Percentiles rank a stretch among this genome's conserved stretches.
Conservation (phyloP, 208 protist genomes). For the Leishmania mexicana region DNA sequence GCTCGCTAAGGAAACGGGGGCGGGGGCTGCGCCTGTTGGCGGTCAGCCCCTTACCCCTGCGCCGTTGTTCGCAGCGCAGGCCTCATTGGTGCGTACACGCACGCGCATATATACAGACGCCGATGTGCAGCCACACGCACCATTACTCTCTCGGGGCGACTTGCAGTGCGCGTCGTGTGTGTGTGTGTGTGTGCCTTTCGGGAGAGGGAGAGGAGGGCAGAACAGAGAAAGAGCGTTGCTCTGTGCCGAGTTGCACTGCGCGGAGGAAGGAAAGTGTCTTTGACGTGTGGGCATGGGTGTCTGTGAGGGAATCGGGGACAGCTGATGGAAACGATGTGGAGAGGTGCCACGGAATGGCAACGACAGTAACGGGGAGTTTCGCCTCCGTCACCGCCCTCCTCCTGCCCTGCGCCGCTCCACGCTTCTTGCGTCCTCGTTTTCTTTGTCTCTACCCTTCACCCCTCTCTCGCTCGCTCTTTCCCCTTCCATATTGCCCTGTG, state of each 20-base stretch:
- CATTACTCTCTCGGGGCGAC: not conserved
- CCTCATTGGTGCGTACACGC: not conserved
- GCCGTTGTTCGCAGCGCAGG: not conserved
- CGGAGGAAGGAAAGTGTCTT: not conserved
- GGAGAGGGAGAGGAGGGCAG: not conserved
- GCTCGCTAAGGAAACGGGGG: not conserved
- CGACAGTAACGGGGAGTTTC: not conserved
- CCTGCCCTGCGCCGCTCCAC: not conserved
- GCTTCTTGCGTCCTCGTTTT: not conserved
- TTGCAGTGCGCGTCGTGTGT: not conserved
- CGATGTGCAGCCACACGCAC: not conserved
- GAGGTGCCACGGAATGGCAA: not conserved
- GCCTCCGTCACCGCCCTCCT: not conserved
- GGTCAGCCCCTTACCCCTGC: not conserved
- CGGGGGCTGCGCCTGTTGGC: not conserved
- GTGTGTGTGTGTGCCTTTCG: not conserved
- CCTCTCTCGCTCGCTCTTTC: not conserved
- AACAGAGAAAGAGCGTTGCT: not conserved
- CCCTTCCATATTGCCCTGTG: not conserved
- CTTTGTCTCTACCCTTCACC: not conserved
- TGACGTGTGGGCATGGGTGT: not conserved
- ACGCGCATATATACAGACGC: not conserved
- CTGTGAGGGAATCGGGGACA: not conserved
- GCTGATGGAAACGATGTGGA: not conserved
- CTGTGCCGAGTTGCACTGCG: not conserved